A percentile compares a stretch with the other conserved stretches of the same genome.
Evolutionary conservation across 1,284 basidiomycete species (phyloP).

Genomic region (Melampsora americana): DNA sequence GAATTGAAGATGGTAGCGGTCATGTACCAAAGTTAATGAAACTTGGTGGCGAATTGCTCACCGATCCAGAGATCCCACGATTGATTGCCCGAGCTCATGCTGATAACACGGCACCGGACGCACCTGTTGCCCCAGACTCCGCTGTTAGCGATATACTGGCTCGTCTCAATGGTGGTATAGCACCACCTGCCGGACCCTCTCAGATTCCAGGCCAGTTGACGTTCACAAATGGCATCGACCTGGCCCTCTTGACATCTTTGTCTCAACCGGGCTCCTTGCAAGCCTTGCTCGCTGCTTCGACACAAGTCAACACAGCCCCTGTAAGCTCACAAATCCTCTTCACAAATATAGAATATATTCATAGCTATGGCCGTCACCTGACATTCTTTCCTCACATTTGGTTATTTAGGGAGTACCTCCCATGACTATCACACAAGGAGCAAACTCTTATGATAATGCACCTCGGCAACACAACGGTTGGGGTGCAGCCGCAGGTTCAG

Average conservation of each 20-base stretch:
- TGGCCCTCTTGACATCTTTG: constrained; percentile 20
- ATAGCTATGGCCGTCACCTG: neutral
- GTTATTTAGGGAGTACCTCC: constrained; percentile 5
- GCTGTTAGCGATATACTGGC: constrained; percentile 33
- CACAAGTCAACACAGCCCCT: neutral
- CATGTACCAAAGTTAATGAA: constrained; percentile 30
- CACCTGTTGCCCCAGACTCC: constrained; percentile 41
- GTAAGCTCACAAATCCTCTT: neutral
- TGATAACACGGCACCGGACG: constrained; percentile 31
- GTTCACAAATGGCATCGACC: constrained; percentile 17
- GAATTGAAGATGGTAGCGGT: constrained; percentile 22
- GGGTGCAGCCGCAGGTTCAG: constrained; percentile 38
- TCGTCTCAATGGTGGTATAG: constrained; percentile 32
- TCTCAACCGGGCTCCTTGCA: constrained; percentile 37
- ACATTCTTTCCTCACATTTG: neutral
- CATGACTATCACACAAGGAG: neutral
- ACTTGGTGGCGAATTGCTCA: constrained; percentile 23
- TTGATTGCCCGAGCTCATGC: constrained; percentile 41
- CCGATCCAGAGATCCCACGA: constrained; percentile 35
- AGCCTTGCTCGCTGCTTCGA: constrained; percentile 28
- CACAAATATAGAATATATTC: no score
- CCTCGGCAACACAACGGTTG: constrained; percentile 28
- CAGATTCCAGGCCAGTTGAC: neutral
- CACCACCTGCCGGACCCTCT: neutral
- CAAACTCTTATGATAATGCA: constrained; percentile 8